phyloP scores from a whole-genome alignment of 129 eudicot genomes.

The Sambucus nigra region DNA sequence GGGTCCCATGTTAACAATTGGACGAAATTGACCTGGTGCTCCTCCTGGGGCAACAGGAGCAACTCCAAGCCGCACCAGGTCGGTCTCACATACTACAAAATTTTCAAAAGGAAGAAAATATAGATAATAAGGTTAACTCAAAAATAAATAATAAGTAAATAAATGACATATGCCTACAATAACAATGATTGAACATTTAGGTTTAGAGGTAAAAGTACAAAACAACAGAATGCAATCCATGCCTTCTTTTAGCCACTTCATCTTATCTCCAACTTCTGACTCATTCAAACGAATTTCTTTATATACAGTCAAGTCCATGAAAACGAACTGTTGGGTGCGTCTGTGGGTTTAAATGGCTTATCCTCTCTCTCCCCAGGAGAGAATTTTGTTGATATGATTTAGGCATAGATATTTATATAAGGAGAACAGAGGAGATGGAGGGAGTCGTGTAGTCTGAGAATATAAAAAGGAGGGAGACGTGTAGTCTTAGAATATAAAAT shows the following conservation, averaged over 20 bases:
- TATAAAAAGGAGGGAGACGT: too few relatives aligned
- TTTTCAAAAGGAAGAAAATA: slow-evolving; percentile 14
- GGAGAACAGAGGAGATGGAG: too few relatives aligned
- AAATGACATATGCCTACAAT: too few relatives aligned
- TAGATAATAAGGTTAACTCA: slow-evolving; percentile 1
- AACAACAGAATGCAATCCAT: slow-evolving; percentile 92
- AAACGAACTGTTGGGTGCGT: slow-evolving; percentile 85
- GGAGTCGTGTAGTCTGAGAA: too few relatives aligned
- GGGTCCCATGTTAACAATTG: slow-evolving; percentile 44
- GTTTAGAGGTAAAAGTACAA: too few relatives aligned
- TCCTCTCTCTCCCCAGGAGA: too few relatives aligned
- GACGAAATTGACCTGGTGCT: slow-evolving; percentile 71
- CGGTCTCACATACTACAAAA: slow-evolving; percentile 92
- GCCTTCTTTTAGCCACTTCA: slow-evolving; percentile 95
- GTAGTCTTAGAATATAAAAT: too few relatives aligned
- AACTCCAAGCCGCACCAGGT: slow-evolving; percentile 89
- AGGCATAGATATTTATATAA: too few relatives aligned
- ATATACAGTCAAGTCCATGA: slow-evolving; percentile 78
- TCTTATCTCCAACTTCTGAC: slow-evolving; percentile 73
- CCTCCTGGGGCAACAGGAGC: slow-evolving; percentile 57
- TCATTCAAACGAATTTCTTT: slow-evolving; percentile 84
- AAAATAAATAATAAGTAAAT: neutral
- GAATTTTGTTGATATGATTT: too few relatives aligned
- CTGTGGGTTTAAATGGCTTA: too few relatives aligned
- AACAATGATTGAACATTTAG: too few relatives aligned